Evolutionary conservation across 2,329 filamentous ascomycete genomes (phyloP).

Genomic region (Ceratocystis albifundus): DNA sequence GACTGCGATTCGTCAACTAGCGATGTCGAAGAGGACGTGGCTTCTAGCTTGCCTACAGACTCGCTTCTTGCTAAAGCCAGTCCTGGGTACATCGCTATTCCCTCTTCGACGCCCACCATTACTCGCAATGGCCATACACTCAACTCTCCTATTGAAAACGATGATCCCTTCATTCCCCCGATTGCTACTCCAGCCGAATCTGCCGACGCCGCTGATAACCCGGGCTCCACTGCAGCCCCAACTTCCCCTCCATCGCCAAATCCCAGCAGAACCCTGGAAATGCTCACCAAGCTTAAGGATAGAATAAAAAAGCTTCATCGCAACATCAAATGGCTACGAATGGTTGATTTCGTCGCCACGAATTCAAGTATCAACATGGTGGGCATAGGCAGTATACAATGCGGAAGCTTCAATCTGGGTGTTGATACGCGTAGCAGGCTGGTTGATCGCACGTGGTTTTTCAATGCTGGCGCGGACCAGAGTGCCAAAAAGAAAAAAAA

Average conservation of each 20-base stretch:
- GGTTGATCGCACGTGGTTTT: constrained; percentile 79
- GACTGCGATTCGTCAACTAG: constrained; percentile 15
- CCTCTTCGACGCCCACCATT: constrained; percentile 24
- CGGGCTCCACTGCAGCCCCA: constrained; percentile 20
- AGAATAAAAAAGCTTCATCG: constrained; percentile 75
- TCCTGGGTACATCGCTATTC: background rate
- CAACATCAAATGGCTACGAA: constrained; percentile 74
- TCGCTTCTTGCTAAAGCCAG: constrained; percentile 6
- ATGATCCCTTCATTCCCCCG: constrained; percentile 24
- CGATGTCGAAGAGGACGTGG: constrained; percentile 16
- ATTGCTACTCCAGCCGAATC: constrained; percentile 21
- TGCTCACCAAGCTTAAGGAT: constrained; percentile 68
- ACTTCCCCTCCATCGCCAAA: constrained; percentile 27
- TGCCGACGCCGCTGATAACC: constrained; percentile 20
- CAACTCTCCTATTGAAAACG: constrained; percentile 23
- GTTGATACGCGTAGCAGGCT: constrained; percentile 88
- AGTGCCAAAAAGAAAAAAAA: constrained; percentile 39
- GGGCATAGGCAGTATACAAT: constrained; percentile 72
- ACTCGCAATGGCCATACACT: constrained; percentile 26
- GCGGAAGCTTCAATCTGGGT: constrained; percentile 72
- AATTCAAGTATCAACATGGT: constrained; percentile 66
- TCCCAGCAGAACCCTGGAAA: constrained; percentile 68
- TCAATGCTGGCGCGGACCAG: constrained; percentile 46
- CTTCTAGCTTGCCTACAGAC: background rate
- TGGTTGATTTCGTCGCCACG: constrained; percentile 79